Conservation (phyloP, 139 green algal genomes). For the Micractinium conductrix region DNA sequence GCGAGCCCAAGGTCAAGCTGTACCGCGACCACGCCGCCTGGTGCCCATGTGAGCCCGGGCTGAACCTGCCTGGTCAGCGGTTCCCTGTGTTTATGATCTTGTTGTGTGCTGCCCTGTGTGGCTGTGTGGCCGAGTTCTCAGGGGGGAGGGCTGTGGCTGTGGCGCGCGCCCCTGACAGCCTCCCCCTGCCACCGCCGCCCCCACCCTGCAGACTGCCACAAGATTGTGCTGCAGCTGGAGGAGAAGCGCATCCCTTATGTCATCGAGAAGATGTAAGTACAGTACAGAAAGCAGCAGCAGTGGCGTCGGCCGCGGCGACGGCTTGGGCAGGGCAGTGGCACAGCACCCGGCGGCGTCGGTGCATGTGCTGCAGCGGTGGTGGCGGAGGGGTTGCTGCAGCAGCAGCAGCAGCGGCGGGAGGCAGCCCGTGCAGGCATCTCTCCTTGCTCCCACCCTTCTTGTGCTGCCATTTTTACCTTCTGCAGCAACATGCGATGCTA, state of each 20-base stretch:
- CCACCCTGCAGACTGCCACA: constrained; percentile 53
- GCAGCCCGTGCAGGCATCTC: too few species aligned
- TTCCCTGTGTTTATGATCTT: not conserved
- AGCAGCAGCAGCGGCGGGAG: too few species aligned
- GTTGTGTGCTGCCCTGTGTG: not conserved
- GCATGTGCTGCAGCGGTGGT: too few species aligned
- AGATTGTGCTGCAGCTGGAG: constrained; percentile 94
- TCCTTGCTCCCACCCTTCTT: not conserved
- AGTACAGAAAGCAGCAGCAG: too few species aligned
- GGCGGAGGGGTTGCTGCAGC: too few species aligned
- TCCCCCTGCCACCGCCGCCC: not conserved
- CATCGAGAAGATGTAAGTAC: constrained; percentile 80
- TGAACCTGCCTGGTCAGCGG: not conserved
- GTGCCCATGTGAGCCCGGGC: constrained; percentile 67
- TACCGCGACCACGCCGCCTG: constrained; percentile 81
- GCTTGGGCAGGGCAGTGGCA: too few species aligned
- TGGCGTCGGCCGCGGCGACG: too few species aligned
- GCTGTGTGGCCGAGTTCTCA: not conserved
- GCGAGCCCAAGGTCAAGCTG: constrained; percentile 64
- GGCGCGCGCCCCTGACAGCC: not conserved
- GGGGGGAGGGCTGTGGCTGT: not conserved
- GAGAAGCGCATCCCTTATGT: constrained; percentile 96
- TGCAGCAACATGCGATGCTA: constrained; percentile 74
- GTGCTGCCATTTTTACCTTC: not conserved
- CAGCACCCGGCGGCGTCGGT: too few species aligned